These are phyloP conservation scores for Botryobasidium botryosum DNA, from an alignment of 768 basidiomycete genomes.

Conservation along the genomic window DNA sequence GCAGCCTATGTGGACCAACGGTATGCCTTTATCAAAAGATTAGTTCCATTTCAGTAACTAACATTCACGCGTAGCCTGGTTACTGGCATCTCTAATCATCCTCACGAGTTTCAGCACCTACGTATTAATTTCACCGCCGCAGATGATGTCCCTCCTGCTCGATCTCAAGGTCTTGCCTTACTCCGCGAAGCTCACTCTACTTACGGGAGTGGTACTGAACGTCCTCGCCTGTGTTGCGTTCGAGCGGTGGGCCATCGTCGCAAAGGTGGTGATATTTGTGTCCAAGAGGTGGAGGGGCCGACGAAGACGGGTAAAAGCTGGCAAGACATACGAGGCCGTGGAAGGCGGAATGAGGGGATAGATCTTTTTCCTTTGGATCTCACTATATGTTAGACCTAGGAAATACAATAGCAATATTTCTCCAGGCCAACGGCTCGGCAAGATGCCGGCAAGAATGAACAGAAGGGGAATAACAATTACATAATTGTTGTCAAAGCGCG, in stretches of 20 bases:
- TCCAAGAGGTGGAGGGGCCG: conserved; percentile 29
- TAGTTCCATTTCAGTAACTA: neutral
- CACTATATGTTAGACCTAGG: no score
- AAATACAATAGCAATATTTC: no score
- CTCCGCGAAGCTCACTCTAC: conserved; percentile 49
- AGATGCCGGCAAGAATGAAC: no score
- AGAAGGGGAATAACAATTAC: no score
- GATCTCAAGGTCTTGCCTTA: conserved; percentile 62
- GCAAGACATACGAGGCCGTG: conserved; percentile 73
- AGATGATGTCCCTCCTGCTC: conserved; percentile 39
- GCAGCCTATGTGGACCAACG: conserved; percentile 87
- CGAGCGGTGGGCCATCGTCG: conserved; percentile 54
- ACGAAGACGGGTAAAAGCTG: conserved; percentile 31
- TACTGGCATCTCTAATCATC: conserved; percentile 59
- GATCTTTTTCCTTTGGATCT: neutral
- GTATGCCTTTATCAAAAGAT: conserved; percentile 27
- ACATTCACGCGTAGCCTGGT: conserved; percentile 35
- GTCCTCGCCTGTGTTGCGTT: conserved; percentile 51
- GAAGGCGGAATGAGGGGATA: conserved; percentile 41
- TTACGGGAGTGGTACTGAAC: conserved; percentile 51
- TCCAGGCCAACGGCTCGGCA: no score
- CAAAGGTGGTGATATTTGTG: conserved; percentile 25
- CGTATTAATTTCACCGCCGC: conserved; percentile 58
- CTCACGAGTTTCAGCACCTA: conserved; percentile 59
- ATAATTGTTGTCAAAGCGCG: no score